Base-by-base conservation (phyloP, 805 yeast species). In the Nakazawaea ernobii region DNA sequence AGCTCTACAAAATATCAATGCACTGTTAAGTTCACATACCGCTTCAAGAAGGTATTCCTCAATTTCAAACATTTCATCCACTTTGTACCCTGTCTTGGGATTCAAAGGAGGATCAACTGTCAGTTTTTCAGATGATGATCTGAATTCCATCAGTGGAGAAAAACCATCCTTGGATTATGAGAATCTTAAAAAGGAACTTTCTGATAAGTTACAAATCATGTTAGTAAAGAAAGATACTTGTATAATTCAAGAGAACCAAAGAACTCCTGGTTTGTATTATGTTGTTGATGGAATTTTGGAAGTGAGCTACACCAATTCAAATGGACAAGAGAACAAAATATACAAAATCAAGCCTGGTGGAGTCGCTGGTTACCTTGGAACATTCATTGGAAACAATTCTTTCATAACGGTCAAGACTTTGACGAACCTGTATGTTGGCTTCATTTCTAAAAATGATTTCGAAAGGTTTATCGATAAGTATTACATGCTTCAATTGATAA, bases 301-400 rank as follows among this genome's bases (percentile, higher is more conserved):
- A 38, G 86, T 89, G 0, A 67, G 71, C 6, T 74, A 74, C 53
- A 24, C 13, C 17, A 74, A 71, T 40, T 56, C 44, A 46, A 51
- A 53, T 20, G 54, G 56, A 5, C 56, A 55, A 29, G 73, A 70
- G 35, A 73, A 70, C 35, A 62, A 64, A 28, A 55, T 87, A 1
- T 83, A 82, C 54, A 74, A 80, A 0, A 81, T 89, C 1, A 66
- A 73, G 13, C 71, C 83, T 1, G 97, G 97, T 6, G 94, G 94
- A 4, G 62, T 92, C 13, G 95, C 92, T 0, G 98, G 98, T 0
- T 92, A 87, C 59, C 62, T 92, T 41, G 88, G 95, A 4, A 77
- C 95, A 0, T 63, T 91, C 13, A 75, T 90, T 8, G 94, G 96
- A 0, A 80, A 84, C 52, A 79, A 82, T 49, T 87, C 97, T 0